Conservation (phyloP, 2,329 filamentous ascomycete species). For the Penicillium griseofulvum region DNA sequence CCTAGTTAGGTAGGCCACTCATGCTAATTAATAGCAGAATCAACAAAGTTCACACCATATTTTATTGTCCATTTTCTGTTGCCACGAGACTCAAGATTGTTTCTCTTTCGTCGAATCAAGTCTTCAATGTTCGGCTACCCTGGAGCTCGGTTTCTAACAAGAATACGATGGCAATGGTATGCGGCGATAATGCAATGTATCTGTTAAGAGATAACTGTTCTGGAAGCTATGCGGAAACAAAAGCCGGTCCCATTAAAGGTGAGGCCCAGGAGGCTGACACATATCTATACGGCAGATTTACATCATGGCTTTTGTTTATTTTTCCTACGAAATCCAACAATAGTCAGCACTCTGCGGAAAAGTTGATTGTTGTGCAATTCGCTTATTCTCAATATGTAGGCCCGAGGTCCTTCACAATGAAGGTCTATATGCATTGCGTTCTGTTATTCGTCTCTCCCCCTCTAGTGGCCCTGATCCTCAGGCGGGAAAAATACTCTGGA, state of each 20-base stretch:
- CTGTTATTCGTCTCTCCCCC: not conserved
- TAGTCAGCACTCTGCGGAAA: not conserved
- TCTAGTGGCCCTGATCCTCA: not conserved
- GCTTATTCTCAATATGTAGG: not conserved
- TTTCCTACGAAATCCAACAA: not conserved
- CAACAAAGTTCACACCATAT: no score
- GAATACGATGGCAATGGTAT: not conserved
- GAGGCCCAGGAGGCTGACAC: not conserved
- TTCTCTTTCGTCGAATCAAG: not conserved
- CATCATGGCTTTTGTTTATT: constrained; percentile 2
- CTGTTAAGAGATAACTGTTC: not conserved
- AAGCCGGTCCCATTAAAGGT: not conserved
- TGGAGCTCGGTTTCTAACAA: not conserved
- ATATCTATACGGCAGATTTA: not conserved
- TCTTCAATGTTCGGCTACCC: not conserved
- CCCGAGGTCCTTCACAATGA: not conserved
- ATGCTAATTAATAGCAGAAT: no score
- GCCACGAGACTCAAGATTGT: not conserved
- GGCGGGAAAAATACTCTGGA: not conserved
- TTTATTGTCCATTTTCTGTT: not conserved
- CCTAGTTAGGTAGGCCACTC: no score
- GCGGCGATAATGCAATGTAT: not conserved
- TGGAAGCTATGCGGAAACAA: not conserved
- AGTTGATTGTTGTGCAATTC: not conserved
- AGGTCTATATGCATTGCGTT: not conserved